A percentile compares a stretch with the other conserved stretches of the same genome.
phyloP scores from a whole-genome alignment of 495 filamentous ascomycete genomes.

The Lindgomyces ingoldianus region DNA sequence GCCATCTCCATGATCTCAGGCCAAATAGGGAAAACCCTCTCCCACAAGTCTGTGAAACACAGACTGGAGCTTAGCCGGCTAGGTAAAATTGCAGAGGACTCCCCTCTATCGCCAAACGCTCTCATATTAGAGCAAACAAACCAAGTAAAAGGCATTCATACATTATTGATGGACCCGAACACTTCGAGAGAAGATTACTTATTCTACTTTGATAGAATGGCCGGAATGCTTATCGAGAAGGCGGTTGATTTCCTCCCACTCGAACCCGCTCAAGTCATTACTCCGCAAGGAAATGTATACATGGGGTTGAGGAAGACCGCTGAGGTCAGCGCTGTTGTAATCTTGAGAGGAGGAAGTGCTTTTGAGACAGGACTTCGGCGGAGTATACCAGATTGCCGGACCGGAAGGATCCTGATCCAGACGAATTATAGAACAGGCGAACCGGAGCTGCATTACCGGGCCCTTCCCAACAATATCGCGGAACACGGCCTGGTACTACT shows the following conservation, averaged over 20 bases:
- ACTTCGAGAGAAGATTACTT: constrained; percentile 87
- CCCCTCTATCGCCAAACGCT: constrained; percentile 72
- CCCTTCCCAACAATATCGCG: constrained; percentile 67
- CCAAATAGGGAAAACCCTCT: constrained; percentile 79
- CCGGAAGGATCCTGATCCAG: constrained; percentile 86
- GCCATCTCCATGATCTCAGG: constrained; percentile 93
- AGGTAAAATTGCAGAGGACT: constrained; percentile 64
- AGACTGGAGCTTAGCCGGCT: constrained; percentile 72
- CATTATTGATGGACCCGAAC: constrained; percentile 79
- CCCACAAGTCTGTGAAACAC: constrained; percentile 83
- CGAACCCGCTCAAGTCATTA: constrained; percentile 59
- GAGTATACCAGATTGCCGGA: constrained; percentile 87
- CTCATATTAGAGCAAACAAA: constrained; percentile 68
- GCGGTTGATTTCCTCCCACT: constrained; percentile 74
- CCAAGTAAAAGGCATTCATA: constrained; percentile 85
- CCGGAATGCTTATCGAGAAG: constrained; percentile 79
- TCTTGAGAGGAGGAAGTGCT: constrained; percentile 81
- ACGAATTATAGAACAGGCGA: constrained; percentile 80
- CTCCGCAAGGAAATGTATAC: constrained; percentile 67
- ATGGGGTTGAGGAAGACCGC: constrained; percentile 66
- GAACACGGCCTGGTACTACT: constrained; percentile 77
- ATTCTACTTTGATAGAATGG: constrained; percentile 91
- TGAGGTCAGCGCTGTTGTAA: constrained; percentile 79
- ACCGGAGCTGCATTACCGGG: constrained; percentile 86
- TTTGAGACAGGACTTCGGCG: constrained; percentile 86